Base-by-base conservation (phyloP, 2,329 filamentous ascomycete genomes). In the Cladophialophora yegresii region DNA sequence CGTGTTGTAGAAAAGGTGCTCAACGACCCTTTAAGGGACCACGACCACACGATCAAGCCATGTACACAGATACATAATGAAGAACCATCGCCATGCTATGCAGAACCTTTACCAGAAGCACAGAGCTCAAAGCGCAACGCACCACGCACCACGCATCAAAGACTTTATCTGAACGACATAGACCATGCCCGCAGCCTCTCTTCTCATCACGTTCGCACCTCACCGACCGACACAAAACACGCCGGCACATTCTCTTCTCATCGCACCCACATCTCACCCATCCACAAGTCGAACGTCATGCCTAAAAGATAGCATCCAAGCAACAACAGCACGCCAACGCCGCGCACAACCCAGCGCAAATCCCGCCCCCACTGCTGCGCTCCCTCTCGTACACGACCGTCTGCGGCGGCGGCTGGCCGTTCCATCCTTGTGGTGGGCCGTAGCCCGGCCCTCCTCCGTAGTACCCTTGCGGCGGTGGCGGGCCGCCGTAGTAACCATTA, bases 281-380 rank as follows among this genome's bases (percentile, higher is more conserved):
- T n/a, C 4, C 9, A 12, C 10, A 0, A 16, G 36, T 6, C 3
- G 36, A 40, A 40, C 5, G 4, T 40, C 36, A 16, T 40, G n/a
- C n/a, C n/a, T 76, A 79, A 63, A 79, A 80, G 58, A 80, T 69
- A 56, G 79, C 76, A 73, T 82, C 80, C 73, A 82, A 75, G 72
- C 80, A 82, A 71, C 80, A 82, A 69, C 80, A 82, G 68, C 80
- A 81, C 8, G 80, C 80, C 62, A 81, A 59, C 20, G 78, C 80
- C 54, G 78, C 80, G 69, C 81, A 71, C 16, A 82, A 73, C 72
- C 80, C 80, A 0, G 80, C 79, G 61, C 80, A 82, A 33, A 80
- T 75, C 2, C 80, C 80, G 5, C 69, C 71, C 12, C 69, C 69
- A 6, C 71, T 71, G 12, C 72, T 69, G 5, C 73, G 73, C 43